Percentiles rank a stretch among this genome's conserved stretches.
Conservation (phyloP, 176 grass and related monocot species). For the Chrysopogon serrulatus region DNA sequence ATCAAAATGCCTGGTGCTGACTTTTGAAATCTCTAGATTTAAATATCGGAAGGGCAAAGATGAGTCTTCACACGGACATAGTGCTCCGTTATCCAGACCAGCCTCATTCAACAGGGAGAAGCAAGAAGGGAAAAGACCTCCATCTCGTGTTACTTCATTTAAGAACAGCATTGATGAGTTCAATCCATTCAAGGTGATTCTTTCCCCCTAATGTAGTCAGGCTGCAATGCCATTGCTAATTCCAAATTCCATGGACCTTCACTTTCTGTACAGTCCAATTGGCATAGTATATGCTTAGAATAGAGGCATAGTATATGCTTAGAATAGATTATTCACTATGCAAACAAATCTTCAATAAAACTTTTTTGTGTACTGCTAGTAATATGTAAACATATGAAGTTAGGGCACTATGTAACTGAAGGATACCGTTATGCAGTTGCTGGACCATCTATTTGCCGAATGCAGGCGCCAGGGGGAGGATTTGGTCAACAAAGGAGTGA, state of each 20-base stretch:
- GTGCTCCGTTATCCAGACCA: slow-evolving; percentile 40
- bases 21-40: slow-evolving; percentile 44
- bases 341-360: neutral
- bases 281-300: neutral
- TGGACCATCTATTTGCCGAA: slow-evolving; percentile 75
- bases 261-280: slow-evolving; percentile 1
- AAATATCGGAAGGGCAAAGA: slow-evolving; percentile 56
- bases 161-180: slow-evolving; percentile 77
- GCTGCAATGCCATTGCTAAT: neutral
- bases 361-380: neutral
- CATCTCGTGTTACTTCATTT: slow-evolving; percentile 71
- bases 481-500: slow-evolving; percentile 67
- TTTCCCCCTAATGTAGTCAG: neutral
- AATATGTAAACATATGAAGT: neutral
- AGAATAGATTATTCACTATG: neutral
- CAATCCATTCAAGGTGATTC: slow-evolving; percentile 87
- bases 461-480: slow-evolving; percentile 62
- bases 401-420: slow-evolving; percentile 1
- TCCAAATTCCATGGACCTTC: neutral
- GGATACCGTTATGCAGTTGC: slow-evolving; percentile 49
- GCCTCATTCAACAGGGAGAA: slow-evolving; percentile 57
- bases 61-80: neutral
- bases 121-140: slow-evolving; percentile 61
- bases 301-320: neutral
- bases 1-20: slow-evolving; percentile 7